Base-by-base conservation (phyloP, 164 flowering plant genomes). In the Tinospora cordifolia region DNA sequence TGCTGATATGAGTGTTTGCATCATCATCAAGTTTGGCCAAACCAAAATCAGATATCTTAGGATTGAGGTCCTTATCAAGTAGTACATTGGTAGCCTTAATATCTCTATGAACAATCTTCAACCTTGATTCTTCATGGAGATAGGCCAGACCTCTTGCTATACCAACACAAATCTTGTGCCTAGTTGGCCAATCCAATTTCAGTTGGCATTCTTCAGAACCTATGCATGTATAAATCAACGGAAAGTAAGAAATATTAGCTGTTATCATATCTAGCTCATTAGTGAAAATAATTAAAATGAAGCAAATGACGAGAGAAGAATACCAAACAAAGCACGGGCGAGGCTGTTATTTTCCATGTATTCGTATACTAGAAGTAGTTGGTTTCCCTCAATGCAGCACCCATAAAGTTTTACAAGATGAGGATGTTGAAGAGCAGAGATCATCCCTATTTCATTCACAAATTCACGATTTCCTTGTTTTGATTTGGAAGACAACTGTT, bases 41-140 rank as follows among this genome's bases (percentile, higher is more conserved):
- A 15, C 85, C 86, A 73, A 85, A 85, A 67, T 85, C 88, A 0
- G 88, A 85, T 41, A 85, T 80, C 39, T 83, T 85, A 24, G 88
- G 71, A 44, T 71, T 75, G 2, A 85, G 74, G 34, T 82, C 68
- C 63, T 62, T 74, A 44, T 83, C 86, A 22, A 83, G 81, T 14
- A 83, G 77, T 3, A 84, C 73, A 71, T 84, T 82, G 14, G 77
- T 78, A 44, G 83, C 75, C 62, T 83, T 83, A 57, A 83, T 83
- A 66, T 82, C 85, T 47, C 85, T 76, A 34, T 83, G 88, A 67
- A 85, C 83, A 72, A 85, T 82, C 69, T 81, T 82, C 19, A 82
- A 62, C 25, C 65, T 75, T 38, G 87, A 83, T 71, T 84, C 88
- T 74, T 85, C 87, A 66, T 85, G 88, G 8, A 85, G 79, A 71